phyloP scores from a whole-genome alignment of 2,329 filamentous ascomycete genomes.

The Hypoxylon sp. region DNA sequence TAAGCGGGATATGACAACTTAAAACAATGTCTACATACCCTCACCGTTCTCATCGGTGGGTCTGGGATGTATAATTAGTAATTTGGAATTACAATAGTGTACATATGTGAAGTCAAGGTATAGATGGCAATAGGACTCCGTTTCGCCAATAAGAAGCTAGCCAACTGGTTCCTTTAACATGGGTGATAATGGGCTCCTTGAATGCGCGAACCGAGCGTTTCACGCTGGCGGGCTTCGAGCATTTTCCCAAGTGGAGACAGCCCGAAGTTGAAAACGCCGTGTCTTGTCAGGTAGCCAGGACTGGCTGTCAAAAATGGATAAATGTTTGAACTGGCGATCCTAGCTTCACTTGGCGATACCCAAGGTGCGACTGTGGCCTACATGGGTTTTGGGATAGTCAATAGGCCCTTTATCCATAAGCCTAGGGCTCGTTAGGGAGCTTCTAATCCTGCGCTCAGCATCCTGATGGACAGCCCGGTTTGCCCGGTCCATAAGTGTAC shows the following conservation, averaged over 20 bases:
- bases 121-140: constrained; percentile 36
- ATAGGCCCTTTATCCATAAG: constrained; percentile 3
- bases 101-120: constrained; percentile 13
- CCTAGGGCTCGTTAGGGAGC: constrained; percentile 1
- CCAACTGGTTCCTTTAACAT: constrained; percentile 25
- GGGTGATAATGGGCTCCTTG: constrained; percentile 17
- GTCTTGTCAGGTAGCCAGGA: constrained; percentile 12
- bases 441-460: constrained; percentile 5
- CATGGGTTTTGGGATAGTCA: background rate
- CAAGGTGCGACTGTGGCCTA: constrained; percentile 6
- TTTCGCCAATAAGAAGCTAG: constrained; percentile 37
- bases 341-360: constrained; percentile 31
- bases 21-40: constrained; percentile 1
- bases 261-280: constrained; percentile 24
- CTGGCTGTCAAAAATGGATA: constrained; percentile 23
- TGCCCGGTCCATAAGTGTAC: constrained; percentile 2
- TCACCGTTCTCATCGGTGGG: constrained; percentile 25
- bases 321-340: constrained; percentile 29
- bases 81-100: constrained; percentile 17
- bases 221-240: constrained; percentile 31
- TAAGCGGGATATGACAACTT: constrained; percentile 14
- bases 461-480: constrained; percentile 4
- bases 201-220: constrained; percentile 35
- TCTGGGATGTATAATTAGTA: constrained; percentile 24
- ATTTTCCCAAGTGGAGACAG: constrained; percentile 36